Evolutionary conservation across 83 land plant species (phyloP).

Genomic region (Diphasiastrum complanatum): DNA sequence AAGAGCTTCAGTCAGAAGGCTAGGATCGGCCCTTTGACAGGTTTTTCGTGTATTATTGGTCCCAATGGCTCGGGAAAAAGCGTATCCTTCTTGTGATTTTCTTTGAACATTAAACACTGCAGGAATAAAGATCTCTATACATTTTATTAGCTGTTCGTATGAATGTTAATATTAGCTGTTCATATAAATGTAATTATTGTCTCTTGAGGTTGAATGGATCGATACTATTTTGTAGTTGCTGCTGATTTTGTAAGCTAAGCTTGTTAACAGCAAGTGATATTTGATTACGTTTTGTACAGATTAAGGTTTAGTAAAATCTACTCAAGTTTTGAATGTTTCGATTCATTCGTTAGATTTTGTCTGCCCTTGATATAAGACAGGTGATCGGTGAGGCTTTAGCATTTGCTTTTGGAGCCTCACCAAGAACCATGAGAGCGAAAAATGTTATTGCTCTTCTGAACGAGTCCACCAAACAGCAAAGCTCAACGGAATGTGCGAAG

Average conservation of each 20-base stretch:
- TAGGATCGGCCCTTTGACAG: constrained; percentile 15
- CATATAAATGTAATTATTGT: too few relatives aligned
- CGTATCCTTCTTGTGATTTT: constrained; percentile 5
- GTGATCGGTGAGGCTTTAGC: constrained; percentile 16
- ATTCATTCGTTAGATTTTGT: too few relatives aligned
- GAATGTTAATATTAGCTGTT: too few relatives aligned
- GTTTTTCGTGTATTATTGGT: constrained; percentile 14
- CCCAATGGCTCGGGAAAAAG: constrained; percentile 18
- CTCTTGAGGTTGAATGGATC: too few relatives aligned
- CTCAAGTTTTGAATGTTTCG: too few relatives aligned
- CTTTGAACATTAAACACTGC: too few relatives aligned
- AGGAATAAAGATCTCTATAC: too few relatives aligned
- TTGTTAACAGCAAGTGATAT: not conserved
- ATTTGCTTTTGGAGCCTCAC: constrained; percentile 8
- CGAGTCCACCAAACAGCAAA: not conserved
- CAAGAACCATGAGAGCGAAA: constrained; percentile 6
- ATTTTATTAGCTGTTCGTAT: too few relatives aligned
- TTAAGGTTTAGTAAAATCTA: too few relatives aligned
- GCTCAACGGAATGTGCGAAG: not conserved
- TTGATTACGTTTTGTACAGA: too few relatives aligned
- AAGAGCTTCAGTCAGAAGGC: constrained; percentile 13
- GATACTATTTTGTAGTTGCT: not conserved
- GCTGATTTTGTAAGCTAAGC: not conserved
- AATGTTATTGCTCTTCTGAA: not conserved
- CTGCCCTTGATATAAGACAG: not conserved